Percentiles rank a stretch among this genome's conserved stretches.
These are phyloP conservation scores for Wickerhamomyces chambardii DNA, from an alignment of 805 yeast genomes.

Conservation along the genomic window DNA sequence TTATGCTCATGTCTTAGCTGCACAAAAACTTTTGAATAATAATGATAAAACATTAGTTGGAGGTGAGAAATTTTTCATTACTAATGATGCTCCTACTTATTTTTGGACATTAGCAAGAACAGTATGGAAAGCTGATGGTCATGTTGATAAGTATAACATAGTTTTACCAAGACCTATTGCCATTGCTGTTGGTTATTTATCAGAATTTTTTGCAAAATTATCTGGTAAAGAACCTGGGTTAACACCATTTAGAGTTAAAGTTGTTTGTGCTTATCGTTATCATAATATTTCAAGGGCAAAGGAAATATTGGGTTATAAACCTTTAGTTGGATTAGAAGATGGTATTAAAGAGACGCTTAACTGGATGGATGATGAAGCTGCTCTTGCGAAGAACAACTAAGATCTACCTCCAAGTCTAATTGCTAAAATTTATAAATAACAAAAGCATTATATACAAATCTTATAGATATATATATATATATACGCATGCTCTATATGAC, in stretches of 20 bases:
- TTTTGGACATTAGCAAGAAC: slow-evolving; percentile 97
- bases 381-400: no score
- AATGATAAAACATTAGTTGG: slow-evolving; percentile 38
- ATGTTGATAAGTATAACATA: slow-evolving; percentile 58
- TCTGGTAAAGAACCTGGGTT: slow-evolving; percentile 85
- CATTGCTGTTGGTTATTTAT: slow-evolving; percentile 67
- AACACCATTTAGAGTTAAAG: slow-evolving; percentile 89
- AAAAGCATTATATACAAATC: no score
- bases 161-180: slow-evolving; percentile 73
- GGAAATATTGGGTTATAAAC: slow-evolving; percentile 64
- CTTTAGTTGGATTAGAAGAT: slow-evolving; percentile 67
- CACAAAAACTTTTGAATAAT: slow-evolving; percentile 55
- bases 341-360: slow-evolving; percentile 75
- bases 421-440: neutral
- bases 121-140: slow-evolving; percentile 96
- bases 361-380: slow-evolving; percentile 74
- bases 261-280: slow-evolving; percentile 89
- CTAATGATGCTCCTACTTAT: slow-evolving; percentile 91
- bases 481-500: no score
- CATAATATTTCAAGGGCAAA: slow-evolving; percentile 90
- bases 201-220: slow-evolving; percentile 64
- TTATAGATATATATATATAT: no score
- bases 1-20: slow-evolving; percentile 91
- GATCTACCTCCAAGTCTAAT: neutral
- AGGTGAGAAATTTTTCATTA: slow-evolving; percentile 84